Evolutionary conservation across 306 rosid genomes (phyloP).

Genomic region (Clitoria ternatea): DNA sequence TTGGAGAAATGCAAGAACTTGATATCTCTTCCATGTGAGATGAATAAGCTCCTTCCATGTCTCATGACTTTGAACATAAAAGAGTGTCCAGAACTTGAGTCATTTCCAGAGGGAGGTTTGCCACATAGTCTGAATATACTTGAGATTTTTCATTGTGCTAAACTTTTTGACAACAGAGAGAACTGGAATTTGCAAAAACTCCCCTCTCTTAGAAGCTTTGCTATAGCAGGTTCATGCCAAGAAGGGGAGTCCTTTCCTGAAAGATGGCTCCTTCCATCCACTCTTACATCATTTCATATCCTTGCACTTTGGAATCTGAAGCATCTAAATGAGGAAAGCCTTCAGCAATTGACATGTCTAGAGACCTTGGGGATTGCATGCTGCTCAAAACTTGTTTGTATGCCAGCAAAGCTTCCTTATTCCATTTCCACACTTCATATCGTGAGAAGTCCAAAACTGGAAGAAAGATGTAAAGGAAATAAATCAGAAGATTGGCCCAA

Average conservation of each 20-base stretch:
- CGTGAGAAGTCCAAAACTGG: not conserved
- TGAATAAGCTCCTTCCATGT: not conserved
- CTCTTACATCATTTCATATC: slow-evolving; percentile 7
- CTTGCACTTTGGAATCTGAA: not conserved
- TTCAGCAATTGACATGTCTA: not conserved
- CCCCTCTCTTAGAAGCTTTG: slow-evolving; percentile 2
- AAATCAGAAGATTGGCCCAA: not conserved
- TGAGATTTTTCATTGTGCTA: not conserved
- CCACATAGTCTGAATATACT: not conserved
- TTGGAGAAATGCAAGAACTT: not conserved
- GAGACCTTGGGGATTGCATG: slow-evolving; percentile 8
- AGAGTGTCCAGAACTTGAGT: not conserved
- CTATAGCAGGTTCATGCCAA: not conserved
- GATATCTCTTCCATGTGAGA: not conserved
- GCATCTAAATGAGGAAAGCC: not conserved
- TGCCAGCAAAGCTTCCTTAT: slow-evolving; percentile 5
- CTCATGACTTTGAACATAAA: not conserved
- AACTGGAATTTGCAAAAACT: slow-evolving; percentile 3
- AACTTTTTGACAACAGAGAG: not conserved
- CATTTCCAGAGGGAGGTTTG: not conserved
- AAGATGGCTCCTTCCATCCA: not conserved
- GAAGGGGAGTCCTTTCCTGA: not conserved
- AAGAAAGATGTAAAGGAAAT: not conserved
- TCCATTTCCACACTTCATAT: not conserved
- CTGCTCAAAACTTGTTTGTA: slow-evolving; percentile 1